phyloP scores from a whole-genome alignment of 208 protist genomes.

The Leishmania amazonensis region DNA sequence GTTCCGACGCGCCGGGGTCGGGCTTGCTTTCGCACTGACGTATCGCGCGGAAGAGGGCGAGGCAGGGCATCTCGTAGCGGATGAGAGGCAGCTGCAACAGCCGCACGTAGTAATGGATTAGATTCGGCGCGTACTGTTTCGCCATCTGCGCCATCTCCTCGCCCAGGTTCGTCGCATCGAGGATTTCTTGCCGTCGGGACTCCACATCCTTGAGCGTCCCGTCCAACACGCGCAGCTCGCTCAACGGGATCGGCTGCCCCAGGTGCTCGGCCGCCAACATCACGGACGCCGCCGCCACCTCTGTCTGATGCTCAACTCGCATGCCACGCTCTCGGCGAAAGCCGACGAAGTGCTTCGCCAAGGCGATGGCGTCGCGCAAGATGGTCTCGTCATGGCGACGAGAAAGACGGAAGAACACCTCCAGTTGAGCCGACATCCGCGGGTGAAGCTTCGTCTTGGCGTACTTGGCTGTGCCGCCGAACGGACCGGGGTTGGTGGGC shows the following conservation, averaged over 20 bases:
- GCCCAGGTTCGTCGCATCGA: conserved; percentile 39
- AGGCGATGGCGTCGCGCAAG: conserved; percentile 38
- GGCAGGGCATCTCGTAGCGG: conserved; percentile 56
- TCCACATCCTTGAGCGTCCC: conserved; percentile 60
- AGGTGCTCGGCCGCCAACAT: conserved; percentile 63
- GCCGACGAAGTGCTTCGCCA: conserved; percentile 59
- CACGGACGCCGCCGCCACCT: conserved; percentile 70
- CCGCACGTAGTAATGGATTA: conserved; percentile 65
- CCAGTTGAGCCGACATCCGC: conserved; percentile 47
- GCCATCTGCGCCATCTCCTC: conserved; percentile 40
- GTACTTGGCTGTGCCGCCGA: conserved; percentile 31
- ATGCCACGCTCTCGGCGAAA: conserved; percentile 54
- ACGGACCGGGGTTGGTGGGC: neutral
- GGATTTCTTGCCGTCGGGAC: conserved; percentile 50
- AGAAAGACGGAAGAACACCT: conserved; percentile 56
- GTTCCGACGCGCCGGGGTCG: conserved; percentile 12
- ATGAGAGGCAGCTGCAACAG: conserved; percentile 61
- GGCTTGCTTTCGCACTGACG: conserved; percentile 14
- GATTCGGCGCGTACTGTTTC: conserved; percentile 39
- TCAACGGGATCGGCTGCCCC: conserved; percentile 57
- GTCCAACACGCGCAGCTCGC: conserved; percentile 69
- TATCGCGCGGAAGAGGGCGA: conserved; percentile 45
- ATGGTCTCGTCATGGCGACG: conserved; percentile 38
- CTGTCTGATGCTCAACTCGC: conserved; percentile 49
- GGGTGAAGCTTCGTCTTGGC: conserved; percentile 50